Conservation (phyloP, 176 grass and related monocot genomes). For the Triticum urartu region DNA sequence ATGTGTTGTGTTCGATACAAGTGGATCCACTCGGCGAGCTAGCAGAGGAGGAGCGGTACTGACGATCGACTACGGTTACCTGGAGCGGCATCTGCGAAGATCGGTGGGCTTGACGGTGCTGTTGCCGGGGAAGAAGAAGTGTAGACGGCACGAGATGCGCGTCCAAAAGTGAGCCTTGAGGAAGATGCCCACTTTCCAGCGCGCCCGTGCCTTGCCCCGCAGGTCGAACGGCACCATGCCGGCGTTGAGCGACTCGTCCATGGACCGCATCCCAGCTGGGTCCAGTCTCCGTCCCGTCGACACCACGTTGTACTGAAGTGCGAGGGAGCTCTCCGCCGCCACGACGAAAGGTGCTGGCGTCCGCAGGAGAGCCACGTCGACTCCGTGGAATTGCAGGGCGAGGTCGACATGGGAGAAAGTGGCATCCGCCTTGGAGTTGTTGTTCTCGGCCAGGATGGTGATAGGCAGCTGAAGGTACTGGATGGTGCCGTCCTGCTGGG, state of each 20-base stretch:
- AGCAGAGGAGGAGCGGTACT: no score
- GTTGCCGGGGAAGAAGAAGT: constrained; percentile 44
- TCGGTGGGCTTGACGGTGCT: constrained; percentile 35
- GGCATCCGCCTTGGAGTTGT: constrained; percentile 49
- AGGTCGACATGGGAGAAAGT: constrained; percentile 35
- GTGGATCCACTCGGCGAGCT: no score
- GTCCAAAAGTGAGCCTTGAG: constrained; percentile 38
- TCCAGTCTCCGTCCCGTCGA: constrained; percentile 29
- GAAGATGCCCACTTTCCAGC: constrained; percentile 66
- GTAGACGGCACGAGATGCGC: constrained; percentile 41
- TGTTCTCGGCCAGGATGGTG: constrained; percentile 46
- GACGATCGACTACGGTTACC: background rate
- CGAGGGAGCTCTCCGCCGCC: constrained; percentile 35
- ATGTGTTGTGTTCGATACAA: no score
- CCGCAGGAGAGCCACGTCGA: constrained; percentile 42
- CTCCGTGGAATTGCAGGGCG: constrained; percentile 13
- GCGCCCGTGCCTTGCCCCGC: constrained; percentile 40
- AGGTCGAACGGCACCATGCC: constrained; percentile 51
- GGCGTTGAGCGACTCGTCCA: constrained; percentile 40
- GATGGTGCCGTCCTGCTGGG: constrained; percentile 38
- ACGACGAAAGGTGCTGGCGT: constrained; percentile 41
- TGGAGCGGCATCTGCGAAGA: constrained; percentile 26
- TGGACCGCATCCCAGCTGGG: constrained; percentile 22
- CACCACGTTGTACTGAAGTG: constrained; percentile 39
- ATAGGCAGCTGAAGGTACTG: constrained; percentile 28